These are phyloP conservation scores for Geotrichum europaeum DNA, from an alignment of 1,139 yeast species.

Conservation along the genomic window DNA sequence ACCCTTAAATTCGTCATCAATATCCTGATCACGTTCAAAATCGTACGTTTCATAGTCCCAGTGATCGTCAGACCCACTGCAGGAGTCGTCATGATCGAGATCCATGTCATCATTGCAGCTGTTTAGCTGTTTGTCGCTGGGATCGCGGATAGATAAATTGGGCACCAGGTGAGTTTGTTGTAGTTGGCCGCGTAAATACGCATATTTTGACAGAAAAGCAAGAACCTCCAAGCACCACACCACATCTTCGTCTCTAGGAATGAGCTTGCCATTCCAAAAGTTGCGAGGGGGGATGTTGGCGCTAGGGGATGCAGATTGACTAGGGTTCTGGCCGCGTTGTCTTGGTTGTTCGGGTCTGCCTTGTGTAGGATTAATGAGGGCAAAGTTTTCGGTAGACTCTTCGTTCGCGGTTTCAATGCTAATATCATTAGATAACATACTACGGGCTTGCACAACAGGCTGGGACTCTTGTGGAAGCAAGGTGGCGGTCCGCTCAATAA, in stretches of 20 bases:
- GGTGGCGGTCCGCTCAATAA: background rate
- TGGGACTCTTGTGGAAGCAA: conserved; percentile 1
- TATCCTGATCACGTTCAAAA: conserved; percentile 40
- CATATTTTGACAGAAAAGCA: conserved; percentile 89
- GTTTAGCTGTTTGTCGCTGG: conserved; percentile 18
- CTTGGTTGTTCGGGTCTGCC: conserved; percentile 9
- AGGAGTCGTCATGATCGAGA: conserved; percentile 16
- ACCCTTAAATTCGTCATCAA: conserved; percentile 39
- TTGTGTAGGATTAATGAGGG: background rate
- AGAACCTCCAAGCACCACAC: conserved; percentile 87
- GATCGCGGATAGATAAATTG: conserved; percentile 33
- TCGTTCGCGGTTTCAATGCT: conserved; percentile 4
- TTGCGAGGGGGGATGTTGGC: conserved; percentile 37
- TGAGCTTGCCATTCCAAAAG: conserved; percentile 67
- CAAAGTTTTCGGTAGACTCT: background rate
- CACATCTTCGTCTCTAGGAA: conserved; percentile 89
- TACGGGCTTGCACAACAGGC: conserved; percentile 1
- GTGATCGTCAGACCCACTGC: conserved; percentile 18
- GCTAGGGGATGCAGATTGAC: conserved; percentile 7
- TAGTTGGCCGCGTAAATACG: conserved; percentile 65
- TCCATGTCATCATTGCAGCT: conserved; percentile 23
- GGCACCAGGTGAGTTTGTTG: conserved; percentile 65
- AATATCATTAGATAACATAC: conserved; percentile 2
- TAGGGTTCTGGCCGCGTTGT: conserved; percentile 10
- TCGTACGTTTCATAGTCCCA: conserved; percentile 61